Evolutionary conservation across 1,284 basidiomycete genomes (phyloP), one percentile per base, ranked within the genome.

Genomic region (Hypsizygus ulmarius): DNA sequence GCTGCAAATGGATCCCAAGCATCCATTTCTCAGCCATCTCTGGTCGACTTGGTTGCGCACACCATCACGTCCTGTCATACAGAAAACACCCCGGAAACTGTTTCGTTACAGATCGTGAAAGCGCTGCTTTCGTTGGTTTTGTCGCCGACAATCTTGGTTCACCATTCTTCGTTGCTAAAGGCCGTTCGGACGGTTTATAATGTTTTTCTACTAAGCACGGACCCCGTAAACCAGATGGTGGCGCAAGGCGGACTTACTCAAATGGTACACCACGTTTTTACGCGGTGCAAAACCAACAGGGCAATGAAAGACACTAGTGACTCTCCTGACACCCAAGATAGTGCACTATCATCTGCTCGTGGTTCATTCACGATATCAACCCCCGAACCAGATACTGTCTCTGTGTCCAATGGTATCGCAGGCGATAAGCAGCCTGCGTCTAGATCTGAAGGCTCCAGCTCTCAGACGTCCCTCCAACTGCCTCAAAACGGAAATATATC

Each of bases 141-240:
- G 32, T 96, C 93, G 5, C 78, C 88, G 3, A 89, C 84, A 33
- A 84, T 89, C 56, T 77, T 92, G 33, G 90, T 97, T 2, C 95
- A 97, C 66, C 94, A 97, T 64, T 95, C 92, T 5, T 90, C 91
- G 10, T 75, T 98, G 30, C 79, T 98, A 55, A 96, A 96, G 67
- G 93, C 95, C 21, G 90, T 98, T 21, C 81, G 95, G 32, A 97
- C 95, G 5, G 94, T 98, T 1, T 97, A 97, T 72, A 97, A 97
- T 63, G 87, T 98, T 49, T 98, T 97, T 66, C 75, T 97, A 27
- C 76, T 97, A 50, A 93, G 90, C 57, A 78, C 81, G 29, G 93
- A 96, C 59, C 81, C 87, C 3, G 89, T 93, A 45, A 97, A 95
- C 59, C 95, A 97, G 68, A 93, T 91, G 70, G 93, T 97, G 21